Conservation (phyloP, 768 basidiomycete species). For the Paxillus rubicundulus region DNA sequence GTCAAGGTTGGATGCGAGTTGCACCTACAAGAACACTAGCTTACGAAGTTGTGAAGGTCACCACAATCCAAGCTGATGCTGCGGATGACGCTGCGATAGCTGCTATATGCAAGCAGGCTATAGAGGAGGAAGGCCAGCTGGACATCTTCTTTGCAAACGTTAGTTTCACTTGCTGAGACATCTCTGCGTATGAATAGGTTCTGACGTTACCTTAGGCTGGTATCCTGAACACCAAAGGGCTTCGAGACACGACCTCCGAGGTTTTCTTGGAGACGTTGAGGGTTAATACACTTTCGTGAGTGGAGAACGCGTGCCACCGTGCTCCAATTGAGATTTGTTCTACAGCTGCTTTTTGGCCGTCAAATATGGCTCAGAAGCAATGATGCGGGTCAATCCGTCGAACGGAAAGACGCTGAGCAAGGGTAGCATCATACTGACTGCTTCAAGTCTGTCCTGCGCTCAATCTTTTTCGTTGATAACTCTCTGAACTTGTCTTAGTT, state of each 20-base stretch:
- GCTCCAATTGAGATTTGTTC: slow-evolving; percentile 1
- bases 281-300: slow-evolving; percentile 68
- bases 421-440: slow-evolving; percentile 86
- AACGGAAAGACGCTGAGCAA: slow-evolving; percentile 66
- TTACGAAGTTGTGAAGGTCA: slow-evolving; percentile 56
- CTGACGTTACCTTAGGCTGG: slow-evolving; percentile 57
- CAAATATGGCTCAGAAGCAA: slow-evolving; percentile 81
- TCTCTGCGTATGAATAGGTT: neutral
- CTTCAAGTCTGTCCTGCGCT: slow-evolving; percentile 56
- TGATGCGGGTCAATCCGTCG: slow-evolving; percentile 64
- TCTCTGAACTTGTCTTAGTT: slow-evolving; percentile 42
- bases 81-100: slow-evolving; percentile 72
- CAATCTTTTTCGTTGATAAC: neutral
- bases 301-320: slow-evolving; percentile 2
- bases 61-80: slow-evolving; percentile 76
- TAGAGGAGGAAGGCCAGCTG: slow-evolving; percentile 79
- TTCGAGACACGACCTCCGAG: slow-evolving; percentile 59
- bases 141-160: slow-evolving; percentile 98
- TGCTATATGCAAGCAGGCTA: slow-evolving; percentile 64
- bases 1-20: slow-evolving; percentile 56
- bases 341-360: slow-evolving; percentile 84
- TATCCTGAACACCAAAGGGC: slow-evolving; percentile 40
- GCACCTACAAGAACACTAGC: neutral
- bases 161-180: slow-evolving; percentile 18
- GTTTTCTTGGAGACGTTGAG: slow-evolving; percentile 74